A percentile compares a stretch with the other conserved stretches of the same genome.
Evolutionary conservation across 352 stramenopile genomes (phyloP).

Genomic region (Blastocystis sp.): DNA sequence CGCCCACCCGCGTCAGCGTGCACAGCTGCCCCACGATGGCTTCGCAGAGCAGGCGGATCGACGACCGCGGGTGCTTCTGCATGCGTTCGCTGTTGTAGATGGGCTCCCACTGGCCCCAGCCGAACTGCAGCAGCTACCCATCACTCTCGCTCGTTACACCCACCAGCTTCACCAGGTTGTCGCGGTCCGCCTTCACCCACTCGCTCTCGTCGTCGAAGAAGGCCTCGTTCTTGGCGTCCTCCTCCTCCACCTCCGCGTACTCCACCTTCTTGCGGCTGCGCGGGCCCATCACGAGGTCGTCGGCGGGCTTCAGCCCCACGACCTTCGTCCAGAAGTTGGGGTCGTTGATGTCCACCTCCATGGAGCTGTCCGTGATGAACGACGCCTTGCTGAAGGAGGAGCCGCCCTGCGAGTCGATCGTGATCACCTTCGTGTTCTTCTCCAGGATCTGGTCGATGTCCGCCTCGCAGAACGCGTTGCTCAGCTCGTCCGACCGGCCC

Average conservation of each 20-base stretch:
- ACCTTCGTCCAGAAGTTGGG: slow-evolving; percentile 90
- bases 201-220: slow-evolving; percentile 69
- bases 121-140: slow-evolving; percentile 75
- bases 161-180: slow-evolving; percentile 25
- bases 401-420: slow-evolving; percentile 69
- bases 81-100: slow-evolving; percentile 74
- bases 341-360: slow-evolving; percentile 85
- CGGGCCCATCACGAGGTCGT: slow-evolving; percentile 75
- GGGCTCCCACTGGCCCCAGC: slow-evolving; percentile 81
- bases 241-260: slow-evolving; percentile 74
- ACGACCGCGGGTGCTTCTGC: slow-evolving; percentile 73
- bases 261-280: slow-evolving; percentile 71
- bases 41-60: slow-evolving; percentile 74
- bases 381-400: slow-evolving; percentile 87
- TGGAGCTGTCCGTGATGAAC: slow-evolving; percentile 83
- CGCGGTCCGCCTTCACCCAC: slow-evolving; percentile 53
- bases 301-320: slow-evolving; percentile 79
- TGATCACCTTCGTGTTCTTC: slow-evolving; percentile 69
- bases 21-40: slow-evolving; percentile 18
- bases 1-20: too few relatives aligned
- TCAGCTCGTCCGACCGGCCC: slow-evolving; percentile 81
- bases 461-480: slow-evolving; percentile 91
- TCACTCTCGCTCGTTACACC: slow-evolving; percentile 69
- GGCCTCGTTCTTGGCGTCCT: slow-evolving; percentile 77
- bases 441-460: slow-evolving; percentile 97